Conservation (phyloP, 2,329 filamentous ascomycete species). For the Trichophyton benhamiae region DNA sequence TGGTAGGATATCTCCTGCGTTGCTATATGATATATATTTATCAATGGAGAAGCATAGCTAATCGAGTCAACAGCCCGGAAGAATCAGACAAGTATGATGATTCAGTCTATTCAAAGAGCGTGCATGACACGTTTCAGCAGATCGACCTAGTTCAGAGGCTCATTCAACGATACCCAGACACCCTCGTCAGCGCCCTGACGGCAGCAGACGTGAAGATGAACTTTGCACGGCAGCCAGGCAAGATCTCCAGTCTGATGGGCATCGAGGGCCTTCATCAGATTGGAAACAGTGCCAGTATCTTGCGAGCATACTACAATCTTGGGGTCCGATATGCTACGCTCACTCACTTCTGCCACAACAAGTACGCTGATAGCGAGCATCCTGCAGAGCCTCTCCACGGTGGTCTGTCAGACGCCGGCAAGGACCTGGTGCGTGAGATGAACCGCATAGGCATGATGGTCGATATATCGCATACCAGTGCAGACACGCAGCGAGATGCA, state of each 20-base stretch:
- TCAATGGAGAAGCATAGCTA: slow-evolving; percentile 3
- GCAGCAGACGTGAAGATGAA: slow-evolving; percentile 43
- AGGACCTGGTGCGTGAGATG: slow-evolving; percentile 68
- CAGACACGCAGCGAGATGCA: slow-evolving; percentile 75
- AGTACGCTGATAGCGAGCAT: slow-evolving; percentile 73
- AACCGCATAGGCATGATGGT: slow-evolving; percentile 92
- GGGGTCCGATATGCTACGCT: slow-evolving; percentile 81
- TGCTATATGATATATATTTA: slow-evolving; percentile 4
- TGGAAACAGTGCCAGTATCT: slow-evolving; percentile 56
- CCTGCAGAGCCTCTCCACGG: slow-evolving; percentile 29
- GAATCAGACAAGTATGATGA: slow-evolving; percentile 11
- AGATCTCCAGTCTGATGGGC: slow-evolving; percentile 64
- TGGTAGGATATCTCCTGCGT: slow-evolving; percentile 30
- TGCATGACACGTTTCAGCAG: slow-evolving; percentile 58
- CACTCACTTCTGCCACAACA: slow-evolving; percentile 89
- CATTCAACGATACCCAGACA: slow-evolving; percentile 49
- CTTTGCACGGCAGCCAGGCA: slow-evolving; percentile 51
- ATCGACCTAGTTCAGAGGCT: slow-evolving; percentile 61
- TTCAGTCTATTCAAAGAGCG: slow-evolving; percentile 33
- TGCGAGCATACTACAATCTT: slow-evolving; percentile 62
- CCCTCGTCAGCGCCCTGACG: slow-evolving; percentile 48
- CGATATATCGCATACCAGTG: slow-evolving; percentile 66
- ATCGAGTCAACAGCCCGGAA: not conserved
- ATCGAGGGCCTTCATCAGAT: slow-evolving; percentile 90
- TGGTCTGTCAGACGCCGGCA: slow-evolving; percentile 62